These are phyloP conservation scores for Chamaecrista fasciculata DNA, from an alignment of 306 rosid genomes.

Conservation along the genomic window DNA sequence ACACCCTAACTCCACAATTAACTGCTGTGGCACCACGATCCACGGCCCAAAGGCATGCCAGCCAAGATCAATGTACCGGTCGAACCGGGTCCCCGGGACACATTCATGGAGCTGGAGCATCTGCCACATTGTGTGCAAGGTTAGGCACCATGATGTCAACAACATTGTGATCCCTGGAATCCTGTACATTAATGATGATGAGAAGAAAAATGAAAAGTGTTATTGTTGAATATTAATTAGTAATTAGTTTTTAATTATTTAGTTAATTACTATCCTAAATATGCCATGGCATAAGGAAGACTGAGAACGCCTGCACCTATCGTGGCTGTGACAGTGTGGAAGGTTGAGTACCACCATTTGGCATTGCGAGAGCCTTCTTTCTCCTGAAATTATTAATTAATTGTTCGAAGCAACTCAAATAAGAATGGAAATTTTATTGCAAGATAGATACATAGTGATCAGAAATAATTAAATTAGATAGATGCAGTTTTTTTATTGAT, in stretches of 20 bases:
- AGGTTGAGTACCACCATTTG: conserved; percentile 95
- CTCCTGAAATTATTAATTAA: conserved; percentile 55
- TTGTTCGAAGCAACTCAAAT: too few species aligned
- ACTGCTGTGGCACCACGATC: conserved; percentile 85
- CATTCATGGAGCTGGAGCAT: conserved; percentile 92
- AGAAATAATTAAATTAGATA: too few species aligned
- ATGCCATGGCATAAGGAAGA: conserved; percentile 88
- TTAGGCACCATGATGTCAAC: conserved; percentile 70
- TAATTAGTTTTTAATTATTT: too few species aligned
- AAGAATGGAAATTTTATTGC: too few species aligned
- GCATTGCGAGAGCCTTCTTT: conserved; percentile 56
- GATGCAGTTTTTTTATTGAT: too few species aligned
- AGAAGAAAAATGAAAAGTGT: too few species aligned
- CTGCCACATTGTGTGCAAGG: conserved; percentile 88
- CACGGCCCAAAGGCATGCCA: conserved; percentile 84
- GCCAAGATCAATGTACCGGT: conserved; percentile 77
- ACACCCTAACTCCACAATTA: conserved; percentile 85
- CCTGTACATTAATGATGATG: too few species aligned
- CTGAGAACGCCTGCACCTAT: conserved; percentile 92
- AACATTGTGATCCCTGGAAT: conserved; percentile 75
- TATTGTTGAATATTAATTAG: too few species aligned
- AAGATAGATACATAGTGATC: too few species aligned
- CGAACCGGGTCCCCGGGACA: conserved; percentile 74
- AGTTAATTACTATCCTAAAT: conserved; percentile 71
- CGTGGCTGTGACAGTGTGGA: conserved; percentile 88